Evolutionary conservation across 371 early-diverging fungal genomes (phyloP).

Genomic region (Mucor piriformis): DNA sequence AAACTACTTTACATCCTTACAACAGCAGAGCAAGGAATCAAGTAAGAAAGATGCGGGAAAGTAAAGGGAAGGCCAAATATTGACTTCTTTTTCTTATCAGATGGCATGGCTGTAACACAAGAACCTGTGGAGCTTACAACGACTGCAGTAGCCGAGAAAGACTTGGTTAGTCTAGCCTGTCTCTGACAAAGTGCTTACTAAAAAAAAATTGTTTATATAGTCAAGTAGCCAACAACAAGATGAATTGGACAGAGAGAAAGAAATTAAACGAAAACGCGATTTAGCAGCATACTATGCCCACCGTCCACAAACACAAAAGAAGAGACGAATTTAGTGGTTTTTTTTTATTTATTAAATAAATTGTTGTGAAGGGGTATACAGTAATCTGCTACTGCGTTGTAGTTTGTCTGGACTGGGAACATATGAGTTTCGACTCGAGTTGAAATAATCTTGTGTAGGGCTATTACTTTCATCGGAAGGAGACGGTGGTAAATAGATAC

Average conservation of each 20-base stretch:
- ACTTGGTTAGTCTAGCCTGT: too few species aligned
- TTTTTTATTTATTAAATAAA: background rate
- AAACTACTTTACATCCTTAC: background rate
- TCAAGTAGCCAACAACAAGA: too few species aligned
- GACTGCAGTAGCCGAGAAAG: background rate
- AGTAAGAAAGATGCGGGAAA: too few species aligned
- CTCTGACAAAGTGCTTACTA: too few species aligned
- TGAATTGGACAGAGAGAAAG: background rate
- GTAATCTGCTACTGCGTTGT: background rate
- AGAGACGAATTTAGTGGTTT: background rate
- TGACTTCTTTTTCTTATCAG: background rate
- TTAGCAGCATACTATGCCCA: background rate
- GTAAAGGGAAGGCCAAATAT: background rate
- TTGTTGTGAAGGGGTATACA: constrained; percentile 11
- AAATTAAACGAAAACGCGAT: constrained; percentile 1
- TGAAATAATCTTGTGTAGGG: constrained; percentile 5
- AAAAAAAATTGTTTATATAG: background rate
- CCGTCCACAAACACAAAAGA: constrained; percentile 5
- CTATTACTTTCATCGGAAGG: constrained; percentile 19
- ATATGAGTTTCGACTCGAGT: background rate
- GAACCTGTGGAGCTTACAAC: too few species aligned
- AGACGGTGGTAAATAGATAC: constrained; percentile 47
- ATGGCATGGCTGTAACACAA: background rate
- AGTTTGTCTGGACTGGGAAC: background rate
- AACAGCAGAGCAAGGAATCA: too few species aligned